Conservation (phyloP, 2,329 filamentous ascomycete genomes). For the Venturia pyrina region DNA sequence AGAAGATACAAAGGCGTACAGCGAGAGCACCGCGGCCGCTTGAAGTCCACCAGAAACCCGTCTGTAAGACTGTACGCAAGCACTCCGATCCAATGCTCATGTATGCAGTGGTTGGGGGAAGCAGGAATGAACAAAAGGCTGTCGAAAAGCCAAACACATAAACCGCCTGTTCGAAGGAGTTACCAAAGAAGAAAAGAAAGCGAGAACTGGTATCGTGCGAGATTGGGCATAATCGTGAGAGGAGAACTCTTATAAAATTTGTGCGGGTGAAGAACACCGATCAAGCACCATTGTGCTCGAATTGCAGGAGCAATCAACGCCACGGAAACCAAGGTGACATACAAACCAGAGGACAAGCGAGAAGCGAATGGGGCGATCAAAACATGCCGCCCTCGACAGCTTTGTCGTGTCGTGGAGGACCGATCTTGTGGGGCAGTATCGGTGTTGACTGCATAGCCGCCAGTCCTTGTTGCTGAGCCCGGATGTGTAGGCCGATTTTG, state of each 20-base stretch:
- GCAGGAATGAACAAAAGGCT: not conserved
- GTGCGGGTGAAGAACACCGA: not conserved
- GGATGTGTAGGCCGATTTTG: slow-evolving; percentile 17
- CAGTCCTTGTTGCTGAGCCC: slow-evolving; percentile 27
- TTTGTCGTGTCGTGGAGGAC: slow-evolving; percentile 7
- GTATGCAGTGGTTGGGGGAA: not conserved
- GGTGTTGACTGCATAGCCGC: slow-evolving; percentile 15
- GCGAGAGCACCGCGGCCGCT: not conserved
- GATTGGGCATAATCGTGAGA: not conserved
- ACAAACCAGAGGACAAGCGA: not conserved
- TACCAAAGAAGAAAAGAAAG: not conserved
- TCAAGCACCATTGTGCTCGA: not conserved
- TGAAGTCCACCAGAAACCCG: not conserved
- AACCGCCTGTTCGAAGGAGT: not conserved
- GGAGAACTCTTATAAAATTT: not conserved
- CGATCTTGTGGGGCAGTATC: slow-evolving; percentile 8
- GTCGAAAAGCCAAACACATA: not conserved
- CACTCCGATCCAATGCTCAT: not conserved
- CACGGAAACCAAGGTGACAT: not conserved
- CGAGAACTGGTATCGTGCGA: not conserved
- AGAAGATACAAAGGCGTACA: not conserved
- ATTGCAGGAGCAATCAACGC: not conserved
- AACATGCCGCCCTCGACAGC: slow-evolving; percentile 14
- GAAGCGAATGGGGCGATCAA: not conserved
- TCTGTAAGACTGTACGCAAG: not conserved